Base-by-base conservation (phyloP, 75 land plant species). In the Picea sitchensis region DNA sequence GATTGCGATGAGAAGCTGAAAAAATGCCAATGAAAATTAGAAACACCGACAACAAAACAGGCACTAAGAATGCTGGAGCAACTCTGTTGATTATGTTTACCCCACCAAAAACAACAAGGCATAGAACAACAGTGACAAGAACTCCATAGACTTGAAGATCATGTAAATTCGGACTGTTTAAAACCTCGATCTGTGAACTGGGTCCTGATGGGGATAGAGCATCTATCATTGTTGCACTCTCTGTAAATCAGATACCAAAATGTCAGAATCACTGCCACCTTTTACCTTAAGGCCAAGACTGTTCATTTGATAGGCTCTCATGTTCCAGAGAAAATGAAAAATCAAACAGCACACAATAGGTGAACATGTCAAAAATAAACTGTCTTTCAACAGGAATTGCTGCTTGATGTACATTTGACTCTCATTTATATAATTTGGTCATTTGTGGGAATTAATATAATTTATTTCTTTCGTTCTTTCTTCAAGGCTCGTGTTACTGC, bases 61-160 rank as follows among this genome's bases (percentile, higher is more conserved):
- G 98, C 56, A 97, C 82, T 31, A 97, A 88, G 81, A 97, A 97
- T 54, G 95, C 91, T 51, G 98, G 98, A 36, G 98, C 98, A 76
- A 97, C 99, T 67, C 85, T 84, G 82, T 95, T 97, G 74, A 97
- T 95, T 69, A 93, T 97, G 79, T 97, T 95, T 63, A 97, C 94
- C 44, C 96, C 99, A 78, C 98, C 99, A 90, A 95, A 93, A 20
- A 97, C 98, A 81, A 93, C 91, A 78, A 95, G 86, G 81, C 94
- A 91, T 2, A 97, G 82, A 56, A 97, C 78, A 80, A 95, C 88
- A 21, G 99, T 96, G 63, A 92, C 87, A 81, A 97, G 85, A 68
- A 97, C 85, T 67, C 99, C 99, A 86, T 97, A 94, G 30, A 94
- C 84, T 83, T 97, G 99, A 34, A 96, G 81, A 76, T 97, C 99